A percentile compares a stretch with the other conserved stretches of the same genome.
phyloP scores from a whole-genome alignment of 495 filamentous ascomycete genomes.

The Schizothecium vesticola region DNA sequence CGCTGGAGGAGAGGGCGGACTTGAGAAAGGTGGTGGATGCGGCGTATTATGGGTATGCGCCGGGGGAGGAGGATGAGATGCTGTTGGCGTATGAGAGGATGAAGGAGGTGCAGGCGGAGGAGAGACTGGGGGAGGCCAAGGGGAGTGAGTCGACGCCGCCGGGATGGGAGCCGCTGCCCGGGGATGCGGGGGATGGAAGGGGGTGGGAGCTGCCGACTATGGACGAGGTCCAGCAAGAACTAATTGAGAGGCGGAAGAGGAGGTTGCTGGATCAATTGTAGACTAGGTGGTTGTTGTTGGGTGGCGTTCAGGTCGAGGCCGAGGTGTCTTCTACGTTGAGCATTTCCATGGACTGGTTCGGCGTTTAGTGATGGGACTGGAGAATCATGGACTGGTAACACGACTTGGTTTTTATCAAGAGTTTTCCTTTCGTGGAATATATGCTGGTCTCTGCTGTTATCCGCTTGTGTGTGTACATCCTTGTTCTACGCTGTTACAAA shows the following conservation, averaged over 20 bases:
- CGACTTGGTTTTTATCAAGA: not conserved
- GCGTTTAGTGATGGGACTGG: conserved; percentile 14
- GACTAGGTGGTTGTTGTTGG: not conserved
- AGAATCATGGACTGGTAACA: not conserved
- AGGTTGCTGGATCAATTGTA: conserved; percentile 63
- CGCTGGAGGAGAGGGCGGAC: conserved; percentile 57
- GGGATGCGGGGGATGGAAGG: conserved; percentile 75
- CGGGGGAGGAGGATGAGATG: conserved; percentile 87
- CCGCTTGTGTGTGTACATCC: not conserved
- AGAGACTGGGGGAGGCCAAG: conserved; percentile 45
- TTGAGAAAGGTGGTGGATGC: conserved; percentile 84
- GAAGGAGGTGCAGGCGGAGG: conserved; percentile 77
- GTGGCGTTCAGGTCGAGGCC: not conserved
- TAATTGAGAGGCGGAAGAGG: conserved; percentile 78
- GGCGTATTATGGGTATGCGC: conserved; percentile 90
- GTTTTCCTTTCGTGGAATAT: not conserved
- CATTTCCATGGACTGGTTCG: conserved; percentile 22
- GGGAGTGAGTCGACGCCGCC: conserved; percentile 37
- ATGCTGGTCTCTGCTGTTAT: not conserved
- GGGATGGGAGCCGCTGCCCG: conserved; percentile 81
- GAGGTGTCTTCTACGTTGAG: conserved; percentile 4
- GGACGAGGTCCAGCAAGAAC: conserved; percentile 88
- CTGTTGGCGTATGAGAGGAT: conserved; percentile 74
- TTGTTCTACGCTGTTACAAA: not conserved
- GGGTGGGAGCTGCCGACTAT: conserved; percentile 79